Evolutionary conservation across 192 early-diverging fungal genomes (phyloP), one percentile per base, ranked within the genome.

Genomic region (Backusella morwellensis): DNA sequence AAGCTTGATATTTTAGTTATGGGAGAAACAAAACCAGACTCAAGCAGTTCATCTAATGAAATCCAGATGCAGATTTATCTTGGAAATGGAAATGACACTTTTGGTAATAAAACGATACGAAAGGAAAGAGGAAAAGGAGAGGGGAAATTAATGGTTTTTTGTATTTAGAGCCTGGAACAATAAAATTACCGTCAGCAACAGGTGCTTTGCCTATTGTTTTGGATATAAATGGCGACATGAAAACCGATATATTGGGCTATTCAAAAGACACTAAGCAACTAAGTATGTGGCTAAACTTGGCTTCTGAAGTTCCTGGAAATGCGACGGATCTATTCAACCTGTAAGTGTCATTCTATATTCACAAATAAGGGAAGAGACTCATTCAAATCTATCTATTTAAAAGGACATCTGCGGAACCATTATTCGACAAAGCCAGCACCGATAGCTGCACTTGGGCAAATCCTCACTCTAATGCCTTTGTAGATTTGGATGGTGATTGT

Each of bases 401-500:
- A 44, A 82, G 34, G 68, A 77, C 35, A 35, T 79, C 81, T 3
- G 78, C 77, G 3, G n/a, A 38, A 21, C 67, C 56, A 6, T 5
- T 67, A 5, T 78, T 83, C 23, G 75, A 84, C 50, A 44, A 50
- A 36, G 21, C 21, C 19, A 41, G 52, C 26, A 66, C 74, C 6
- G 41, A 35, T 19, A 84, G 87, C 66, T 98, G 96, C 79, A 84
- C 54, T 47, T 86, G 90, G n/a, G 81, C 92, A 15, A 76, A 88
- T 54, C 94, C 94, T n/a, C 95, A 98, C 78, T 96, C 95, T 0
- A 96, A 92, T 81, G 95, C 95, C 5, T 98, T 97, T 88, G 76
- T 98, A 0, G 97, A 98, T 82, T 79, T 98, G 35, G 86, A 98
- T 76, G 97, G 97, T 29, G 97, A 98, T 86, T 98, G 97, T 79